Conservation (phyloP, 805 yeast genomes). For the Clavispora fructus region DNA sequence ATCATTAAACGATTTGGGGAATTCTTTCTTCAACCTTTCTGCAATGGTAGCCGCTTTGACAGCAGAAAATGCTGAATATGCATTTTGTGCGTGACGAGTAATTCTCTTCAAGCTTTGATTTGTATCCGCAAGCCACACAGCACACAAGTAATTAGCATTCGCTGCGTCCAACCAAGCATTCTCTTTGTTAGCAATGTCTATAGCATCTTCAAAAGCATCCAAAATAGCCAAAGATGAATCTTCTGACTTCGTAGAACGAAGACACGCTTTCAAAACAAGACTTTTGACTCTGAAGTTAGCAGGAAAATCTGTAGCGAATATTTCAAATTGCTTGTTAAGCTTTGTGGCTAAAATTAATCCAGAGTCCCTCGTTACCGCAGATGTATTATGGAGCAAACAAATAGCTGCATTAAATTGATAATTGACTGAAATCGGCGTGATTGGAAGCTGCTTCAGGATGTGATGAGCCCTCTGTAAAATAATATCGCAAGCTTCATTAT, state of each 20-base stretch:
- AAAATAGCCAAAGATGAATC: constrained; percentile 31
- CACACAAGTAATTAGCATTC: constrained; percentile 38
- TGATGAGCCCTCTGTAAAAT: constrained; percentile 13
- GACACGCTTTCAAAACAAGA: constrained; percentile 28
- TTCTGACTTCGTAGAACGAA: constrained; percentile 10
- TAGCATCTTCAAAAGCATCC: constrained; percentile 42
- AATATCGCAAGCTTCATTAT: constrained; percentile 14
- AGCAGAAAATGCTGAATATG: constrained; percentile 28
- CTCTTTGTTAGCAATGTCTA: constrained; percentile 30
- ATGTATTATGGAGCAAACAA: constrained; percentile 16
- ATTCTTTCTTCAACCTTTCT: constrained; percentile 20
- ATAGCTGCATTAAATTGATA: constrained; percentile 17
- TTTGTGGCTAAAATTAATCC: constrained; percentile 18
- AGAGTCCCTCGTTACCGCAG: constrained; percentile 12
- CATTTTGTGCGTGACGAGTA: constrained; percentile 29
- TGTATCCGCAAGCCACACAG: constrained; percentile 27
- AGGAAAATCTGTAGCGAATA: constrained; percentile 34
- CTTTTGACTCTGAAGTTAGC: constrained; percentile 34
- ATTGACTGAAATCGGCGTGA: constrained; percentile 18
- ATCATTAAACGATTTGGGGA: constrained; percentile 20
- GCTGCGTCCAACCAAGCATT: constrained; percentile 36
- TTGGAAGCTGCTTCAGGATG: constrained; percentile 18
- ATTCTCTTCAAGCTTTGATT: constrained; percentile 28
- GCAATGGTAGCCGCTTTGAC: constrained; percentile 23
- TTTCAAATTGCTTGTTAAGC: constrained; percentile 20